Conservation (phyloP, 2,329 filamentous ascomycete species). For the Aspergillus intermedius region DNA sequence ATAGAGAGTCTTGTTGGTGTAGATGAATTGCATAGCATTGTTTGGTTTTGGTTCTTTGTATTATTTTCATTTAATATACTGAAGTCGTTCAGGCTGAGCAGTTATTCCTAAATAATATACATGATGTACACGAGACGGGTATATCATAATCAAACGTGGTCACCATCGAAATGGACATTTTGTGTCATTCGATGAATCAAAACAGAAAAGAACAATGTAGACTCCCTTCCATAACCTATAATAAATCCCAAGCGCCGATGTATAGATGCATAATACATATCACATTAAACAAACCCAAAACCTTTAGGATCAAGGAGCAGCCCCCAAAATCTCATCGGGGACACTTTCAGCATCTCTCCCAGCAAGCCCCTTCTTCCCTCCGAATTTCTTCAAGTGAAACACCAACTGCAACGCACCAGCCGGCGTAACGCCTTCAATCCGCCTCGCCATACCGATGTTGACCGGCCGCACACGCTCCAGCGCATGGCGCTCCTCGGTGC, state of each 20-base stretch:
- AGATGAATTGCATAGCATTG: too few relatives aligned
- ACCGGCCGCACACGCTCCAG: constrained; percentile 68
- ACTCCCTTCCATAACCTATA: background rate
- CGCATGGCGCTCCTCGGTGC: constrained; percentile 68
- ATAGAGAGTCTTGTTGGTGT: too few relatives aligned
- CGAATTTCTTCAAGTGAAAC: constrained; percentile 32
- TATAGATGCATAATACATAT: background rate
- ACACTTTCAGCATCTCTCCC: constrained; percentile 6
- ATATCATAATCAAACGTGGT: background rate
- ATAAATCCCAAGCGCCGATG: background rate
- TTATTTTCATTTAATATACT: too few relatives aligned
- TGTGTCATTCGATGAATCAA: background rate
- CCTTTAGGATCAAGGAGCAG: constrained; percentile 3
- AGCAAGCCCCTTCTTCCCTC: background rate
- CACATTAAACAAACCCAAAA: background rate
- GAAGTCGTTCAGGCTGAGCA: too few relatives aligned
- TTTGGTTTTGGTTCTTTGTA: too few relatives aligned
- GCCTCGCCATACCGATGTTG: constrained; percentile 77
- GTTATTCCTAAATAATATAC: background rate
- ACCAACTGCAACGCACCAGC: constrained; percentile 39
- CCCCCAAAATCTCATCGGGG: constrained; percentile 9
- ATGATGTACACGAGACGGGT: background rate
- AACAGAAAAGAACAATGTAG: background rate
- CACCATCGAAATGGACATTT: background rate
- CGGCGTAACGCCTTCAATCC: constrained; percentile 67